phyloP scores from a whole-genome alignment of 768 basidiomycete genomes.

The Fomitopsis serialis region DNA sequence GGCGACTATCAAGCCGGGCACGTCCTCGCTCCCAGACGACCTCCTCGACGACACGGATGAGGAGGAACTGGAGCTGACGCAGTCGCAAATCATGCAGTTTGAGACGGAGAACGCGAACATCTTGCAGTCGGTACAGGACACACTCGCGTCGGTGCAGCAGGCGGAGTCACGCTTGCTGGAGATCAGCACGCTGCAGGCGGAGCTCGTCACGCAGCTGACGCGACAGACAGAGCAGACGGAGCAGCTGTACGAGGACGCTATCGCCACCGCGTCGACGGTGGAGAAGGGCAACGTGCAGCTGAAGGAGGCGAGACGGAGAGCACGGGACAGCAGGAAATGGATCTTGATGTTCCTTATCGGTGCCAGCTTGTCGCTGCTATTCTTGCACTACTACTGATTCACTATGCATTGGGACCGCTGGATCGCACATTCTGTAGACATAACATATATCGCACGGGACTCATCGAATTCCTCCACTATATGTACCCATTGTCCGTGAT shows the following conservation, averaged over 20 bases:
- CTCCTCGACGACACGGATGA: slow-evolving; percentile 57
- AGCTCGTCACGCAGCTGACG: slow-evolving; percentile 82
- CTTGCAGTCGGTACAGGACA: slow-evolving; percentile 77
- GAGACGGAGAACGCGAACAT: slow-evolving; percentile 89
- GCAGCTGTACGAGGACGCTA: slow-evolving; percentile 90
- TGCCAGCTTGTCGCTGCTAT: slow-evolving; percentile 85
- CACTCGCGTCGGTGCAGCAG: slow-evolving; percentile 82
- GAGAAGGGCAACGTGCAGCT: slow-evolving; percentile 90
- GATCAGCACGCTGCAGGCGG: slow-evolving; percentile 89
- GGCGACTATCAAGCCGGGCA: slow-evolving; percentile 18
- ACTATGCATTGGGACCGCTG: neutral
- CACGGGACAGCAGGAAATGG: slow-evolving; percentile 83
- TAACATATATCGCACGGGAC: neutral
- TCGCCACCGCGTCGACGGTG: slow-evolving; percentile 78
- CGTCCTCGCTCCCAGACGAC: slow-evolving; percentile 28
- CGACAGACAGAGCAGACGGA: slow-evolving; percentile 91
- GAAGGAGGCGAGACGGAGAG: slow-evolving; percentile 81
- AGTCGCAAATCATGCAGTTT: slow-evolving; percentile 88
- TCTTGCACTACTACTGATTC: slow-evolving; percentile 82
- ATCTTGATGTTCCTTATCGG: slow-evolving; percentile 89
- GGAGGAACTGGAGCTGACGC: slow-evolving; percentile 77
- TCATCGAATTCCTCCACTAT: neutral
- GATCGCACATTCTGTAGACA: neutral
- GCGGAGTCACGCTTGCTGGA: slow-evolving; percentile 91
- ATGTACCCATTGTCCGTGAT: neutral